Conservation (phyloP, 306 rosid genomes). For the Quercus berberidifolia region DNA sequence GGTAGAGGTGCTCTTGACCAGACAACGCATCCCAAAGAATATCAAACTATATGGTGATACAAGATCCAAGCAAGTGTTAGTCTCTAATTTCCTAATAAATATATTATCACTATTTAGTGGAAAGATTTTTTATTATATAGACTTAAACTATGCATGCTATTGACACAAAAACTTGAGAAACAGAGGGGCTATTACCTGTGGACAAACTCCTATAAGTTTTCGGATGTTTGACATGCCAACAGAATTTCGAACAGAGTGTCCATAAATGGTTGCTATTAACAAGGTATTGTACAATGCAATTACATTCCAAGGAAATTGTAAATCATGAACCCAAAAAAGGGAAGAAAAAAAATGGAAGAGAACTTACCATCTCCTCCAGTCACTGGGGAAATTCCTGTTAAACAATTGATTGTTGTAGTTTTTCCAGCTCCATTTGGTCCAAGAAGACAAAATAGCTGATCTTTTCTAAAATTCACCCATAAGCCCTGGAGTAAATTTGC, state of each 20-base stretch:
- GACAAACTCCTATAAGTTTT: conserved; percentile 82
- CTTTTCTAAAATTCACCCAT: conserved; percentile 79
- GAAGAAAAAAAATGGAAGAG: background rate
- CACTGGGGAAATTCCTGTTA: conserved; percentile 80
- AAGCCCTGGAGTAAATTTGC: conserved; percentile 55
- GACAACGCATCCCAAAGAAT: conserved; percentile 82
- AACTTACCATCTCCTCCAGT: conserved; percentile 77
- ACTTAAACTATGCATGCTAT: too few relatives aligned
- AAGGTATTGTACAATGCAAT: conserved; percentile 3
- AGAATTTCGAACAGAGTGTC: conserved; percentile 63
- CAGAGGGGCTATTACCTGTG: conserved; percentile 56
- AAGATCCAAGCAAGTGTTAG: conserved; percentile 15
- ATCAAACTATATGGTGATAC: conserved; percentile 53
- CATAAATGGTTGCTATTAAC: conserved; percentile 66
- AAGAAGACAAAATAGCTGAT: conserved; percentile 84
- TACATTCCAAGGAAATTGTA: conserved; percentile 8
- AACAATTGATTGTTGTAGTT: conserved; percentile 76
- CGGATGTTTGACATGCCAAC: conserved; percentile 71
- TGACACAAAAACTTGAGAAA: background rate
- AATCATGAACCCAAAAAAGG: background rate
- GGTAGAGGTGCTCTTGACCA: conserved; percentile 76
- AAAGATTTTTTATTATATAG: background rate
- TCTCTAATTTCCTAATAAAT: background rate
- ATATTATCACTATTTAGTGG: background rate
- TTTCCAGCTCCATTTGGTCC: conserved; percentile 98